Evolutionary conservation across 2,329 filamentous ascomycete species (phyloP).

Genomic region (Talaromyces sp.): DNA sequence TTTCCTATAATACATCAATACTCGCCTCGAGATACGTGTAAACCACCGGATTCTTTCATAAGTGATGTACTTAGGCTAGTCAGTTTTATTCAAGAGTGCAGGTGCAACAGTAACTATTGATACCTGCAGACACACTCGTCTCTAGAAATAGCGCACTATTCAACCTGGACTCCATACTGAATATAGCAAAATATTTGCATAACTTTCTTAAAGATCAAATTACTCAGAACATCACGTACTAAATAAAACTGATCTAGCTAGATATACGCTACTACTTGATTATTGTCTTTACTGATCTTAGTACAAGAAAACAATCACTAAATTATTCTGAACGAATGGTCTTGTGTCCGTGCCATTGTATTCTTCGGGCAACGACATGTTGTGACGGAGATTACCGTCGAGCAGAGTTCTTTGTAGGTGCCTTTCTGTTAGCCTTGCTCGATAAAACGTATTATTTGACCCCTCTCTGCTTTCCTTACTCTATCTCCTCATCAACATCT

Average conservation of each 20-base stretch:
- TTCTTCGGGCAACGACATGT: neutral
- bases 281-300: too few species aligned
- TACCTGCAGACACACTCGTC: neutral
- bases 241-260: neutral
- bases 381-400: neutral
- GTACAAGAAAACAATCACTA: neutral
- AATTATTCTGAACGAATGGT: neutral
- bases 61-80: neutral
- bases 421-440: neutral
- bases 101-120: neutral
- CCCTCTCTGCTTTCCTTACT: neutral
- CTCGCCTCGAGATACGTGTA: neutral
- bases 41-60: too few species aligned
- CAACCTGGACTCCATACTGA: neutral
- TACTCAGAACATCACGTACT: neutral
- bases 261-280: too few species aligned
- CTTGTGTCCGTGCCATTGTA: neutral
- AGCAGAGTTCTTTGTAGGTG: neutral
- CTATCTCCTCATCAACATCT: neutral
- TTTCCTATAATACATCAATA: neutral
- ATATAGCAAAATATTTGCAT: too few species aligned
- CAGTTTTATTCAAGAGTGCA: neutral
- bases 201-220: too few species aligned
- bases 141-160: neutral
- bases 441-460: neutral